These are phyloP conservation scores for Cinchona pubescens DNA, from an alignment of 257 asterid species.

Conservation along the genomic window DNA sequence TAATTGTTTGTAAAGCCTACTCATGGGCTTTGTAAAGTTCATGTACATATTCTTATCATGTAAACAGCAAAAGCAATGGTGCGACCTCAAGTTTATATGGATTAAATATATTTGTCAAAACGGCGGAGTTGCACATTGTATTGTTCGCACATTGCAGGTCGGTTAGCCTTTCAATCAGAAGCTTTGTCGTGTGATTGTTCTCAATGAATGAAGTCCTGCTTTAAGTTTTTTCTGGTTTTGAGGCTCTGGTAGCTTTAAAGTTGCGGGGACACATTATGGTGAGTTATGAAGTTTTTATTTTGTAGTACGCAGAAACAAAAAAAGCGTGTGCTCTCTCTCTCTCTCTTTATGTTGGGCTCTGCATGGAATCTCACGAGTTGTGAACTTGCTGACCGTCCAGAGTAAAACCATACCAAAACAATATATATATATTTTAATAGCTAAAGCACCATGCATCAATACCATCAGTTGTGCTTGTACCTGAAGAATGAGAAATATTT, in stretches of 20 bases:
- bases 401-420: too few species aligned
- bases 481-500: too few species aligned
- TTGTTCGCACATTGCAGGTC: not conserved
- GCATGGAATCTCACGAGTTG: too few species aligned
- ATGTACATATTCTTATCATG: conserved; percentile 43
- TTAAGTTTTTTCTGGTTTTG: not conserved
- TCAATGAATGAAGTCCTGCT: not conserved
- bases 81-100: conserved; percentile 20
- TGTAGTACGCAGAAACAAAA: too few species aligned
- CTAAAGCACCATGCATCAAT: too few species aligned
- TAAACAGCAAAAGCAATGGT: conserved; percentile 29
- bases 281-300: too few species aligned
- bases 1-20: conserved; percentile 42
- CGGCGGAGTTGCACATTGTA: not conserved
- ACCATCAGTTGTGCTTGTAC: too few species aligned
- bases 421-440: too few species aligned
- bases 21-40: conserved; percentile 49
- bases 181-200: not conserved
- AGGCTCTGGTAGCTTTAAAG: not conserved
- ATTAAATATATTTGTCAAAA: conserved; percentile 18
- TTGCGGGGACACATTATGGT: not conserved
- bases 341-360: too few species aligned
- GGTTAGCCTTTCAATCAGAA: too few species aligned
- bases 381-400: too few species aligned
- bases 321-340: too few species aligned